Conservation (phyloP, 345 rosid genomes). For the Raphanus sativus region DNA sequence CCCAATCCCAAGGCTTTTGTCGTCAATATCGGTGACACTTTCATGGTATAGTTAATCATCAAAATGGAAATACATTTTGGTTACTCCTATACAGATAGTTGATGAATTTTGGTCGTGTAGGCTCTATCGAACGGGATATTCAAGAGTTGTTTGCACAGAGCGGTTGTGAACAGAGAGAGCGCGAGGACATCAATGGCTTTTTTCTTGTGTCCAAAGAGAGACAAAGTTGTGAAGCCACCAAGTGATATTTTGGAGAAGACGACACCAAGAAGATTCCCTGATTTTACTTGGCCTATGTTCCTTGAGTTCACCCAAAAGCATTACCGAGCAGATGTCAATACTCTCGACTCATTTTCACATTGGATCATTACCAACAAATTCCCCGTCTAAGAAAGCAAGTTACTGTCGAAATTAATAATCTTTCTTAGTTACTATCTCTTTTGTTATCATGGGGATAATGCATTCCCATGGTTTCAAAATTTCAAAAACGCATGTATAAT, state of each 20-base stretch:
- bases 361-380: conserved; percentile 47
- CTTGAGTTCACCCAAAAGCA: conserved; percentile 88
- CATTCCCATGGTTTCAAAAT: neutral
- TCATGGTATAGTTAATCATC: conserved; percentile 62
- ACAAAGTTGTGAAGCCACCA: conserved; percentile 83
- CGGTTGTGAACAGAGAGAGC: conserved; percentile 79
- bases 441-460: conserved; percentile 18
- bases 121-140: conserved; percentile 42
- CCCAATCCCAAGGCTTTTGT: conserved; percentile 85
- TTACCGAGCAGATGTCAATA: conserved; percentile 87
- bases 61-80: neutral
- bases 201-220: conserved; percentile 82
- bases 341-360: conserved; percentile 62
- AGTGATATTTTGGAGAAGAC: conserved; percentile 50
- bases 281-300: conserved; percentile 81
- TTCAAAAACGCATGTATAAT: conserved; percentile 16
- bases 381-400: conserved; percentile 25
- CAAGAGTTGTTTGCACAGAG: conserved; percentile 75
- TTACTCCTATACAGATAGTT: neutral
- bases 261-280: conserved; percentile 70
- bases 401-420: neutral
- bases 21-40: conserved; percentile 95
- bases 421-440: conserved; percentile 8
- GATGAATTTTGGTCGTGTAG: conserved; percentile 17
- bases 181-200: conserved; percentile 92